Conservation (phyloP, 129 eudicot species). For the Silybum marianum region DNA sequence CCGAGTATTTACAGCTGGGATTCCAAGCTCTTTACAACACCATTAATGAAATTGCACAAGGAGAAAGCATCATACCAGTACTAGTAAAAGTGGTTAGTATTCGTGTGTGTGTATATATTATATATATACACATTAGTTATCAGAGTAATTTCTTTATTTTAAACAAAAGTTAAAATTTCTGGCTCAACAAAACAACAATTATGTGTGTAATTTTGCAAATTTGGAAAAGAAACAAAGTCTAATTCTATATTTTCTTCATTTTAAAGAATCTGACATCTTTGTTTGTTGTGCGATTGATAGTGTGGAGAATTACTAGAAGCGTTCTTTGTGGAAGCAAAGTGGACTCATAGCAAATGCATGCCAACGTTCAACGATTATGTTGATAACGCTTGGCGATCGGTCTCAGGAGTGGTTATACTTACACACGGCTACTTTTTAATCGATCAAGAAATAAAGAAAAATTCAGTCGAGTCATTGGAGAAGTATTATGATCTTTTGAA, state of each 20-base stretch:
- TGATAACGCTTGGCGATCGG: conserved; percentile 15
- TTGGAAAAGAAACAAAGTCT: too few species aligned
- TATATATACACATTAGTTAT: too few species aligned
- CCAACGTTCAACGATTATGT: conserved; percentile 15
- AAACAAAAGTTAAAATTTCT: too few species aligned
- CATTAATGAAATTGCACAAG: conserved; percentile 35
- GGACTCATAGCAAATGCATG: conserved; percentile 16
- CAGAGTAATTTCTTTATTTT: too few species aligned
- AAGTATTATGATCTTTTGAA: conserved; percentile 34
- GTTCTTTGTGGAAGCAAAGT: conserved; percentile 38
- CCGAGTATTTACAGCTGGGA: conserved; percentile 27
- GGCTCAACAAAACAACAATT: too few species aligned
- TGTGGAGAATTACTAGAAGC: conserved; percentile 28
- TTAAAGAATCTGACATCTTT: too few species aligned
- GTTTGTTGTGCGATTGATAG: background rate
- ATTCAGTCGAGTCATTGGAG: conserved; percentile 10
- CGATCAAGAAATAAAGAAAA: conserved; percentile 14
- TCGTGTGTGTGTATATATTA: too few species aligned
- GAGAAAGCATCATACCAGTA: background rate
- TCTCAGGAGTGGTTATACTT: conserved; percentile 21
- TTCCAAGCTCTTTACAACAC: conserved; percentile 32
- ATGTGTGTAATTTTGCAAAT: too few species aligned
- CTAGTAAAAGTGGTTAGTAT: background rate
- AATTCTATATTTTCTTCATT: too few species aligned
- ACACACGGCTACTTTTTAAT: conserved; percentile 8